phyloP scores from a whole-genome alignment of 2,329 filamentous ascomycete species.

The Clonostachys rhizophaga region DNA sequence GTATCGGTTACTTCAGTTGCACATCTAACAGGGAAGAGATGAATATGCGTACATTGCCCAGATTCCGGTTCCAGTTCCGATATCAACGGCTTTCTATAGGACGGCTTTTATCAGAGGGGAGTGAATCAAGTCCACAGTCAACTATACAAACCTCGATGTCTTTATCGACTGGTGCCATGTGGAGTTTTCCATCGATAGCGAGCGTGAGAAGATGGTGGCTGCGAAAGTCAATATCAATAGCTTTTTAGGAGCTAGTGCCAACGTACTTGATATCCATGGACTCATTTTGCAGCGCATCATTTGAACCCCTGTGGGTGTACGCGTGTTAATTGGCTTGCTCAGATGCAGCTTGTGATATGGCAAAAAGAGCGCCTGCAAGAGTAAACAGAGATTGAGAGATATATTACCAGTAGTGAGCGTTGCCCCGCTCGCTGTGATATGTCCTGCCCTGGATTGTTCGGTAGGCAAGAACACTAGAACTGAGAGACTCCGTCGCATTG shows the following conservation, averaged over 20 bases:
- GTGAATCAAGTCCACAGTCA: too few relatives aligned
- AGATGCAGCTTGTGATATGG: too few relatives aligned
- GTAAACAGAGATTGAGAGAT: too few relatives aligned
- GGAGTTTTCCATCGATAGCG: conserved; percentile 2
- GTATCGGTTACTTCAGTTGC: neutral
- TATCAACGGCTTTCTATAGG: conserved; percentile 8
- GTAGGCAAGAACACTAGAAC: conserved; percentile 19
- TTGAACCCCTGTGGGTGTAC: conserved; percentile 3
- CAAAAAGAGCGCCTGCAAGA: too few relatives aligned
- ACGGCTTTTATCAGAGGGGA: neutral
- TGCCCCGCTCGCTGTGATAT: conserved; percentile 15
- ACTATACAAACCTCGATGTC: conserved; percentile 1
- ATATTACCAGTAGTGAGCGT: conserved; percentile 6
- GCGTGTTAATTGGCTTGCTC: too few relatives aligned
- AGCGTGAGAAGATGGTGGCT: conserved; percentile 6
- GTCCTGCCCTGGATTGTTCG: conserved; percentile 19
- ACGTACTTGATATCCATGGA: conserved; percentile 3
- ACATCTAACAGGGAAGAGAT: conserved; percentile 4
- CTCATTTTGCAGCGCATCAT: conserved; percentile 16
- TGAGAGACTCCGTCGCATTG: conserved; percentile 14
- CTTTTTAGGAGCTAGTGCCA: neutral
- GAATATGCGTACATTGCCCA: conserved; percentile 2
- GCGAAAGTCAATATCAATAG: neutral
- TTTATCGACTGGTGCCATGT: conserved; percentile 3
- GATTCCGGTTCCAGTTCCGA: conserved; percentile 8